Evolutionary conservation across 2,329 filamentous ascomycete genomes (phyloP).

Genomic region (Fusarium lateritium): DNA sequence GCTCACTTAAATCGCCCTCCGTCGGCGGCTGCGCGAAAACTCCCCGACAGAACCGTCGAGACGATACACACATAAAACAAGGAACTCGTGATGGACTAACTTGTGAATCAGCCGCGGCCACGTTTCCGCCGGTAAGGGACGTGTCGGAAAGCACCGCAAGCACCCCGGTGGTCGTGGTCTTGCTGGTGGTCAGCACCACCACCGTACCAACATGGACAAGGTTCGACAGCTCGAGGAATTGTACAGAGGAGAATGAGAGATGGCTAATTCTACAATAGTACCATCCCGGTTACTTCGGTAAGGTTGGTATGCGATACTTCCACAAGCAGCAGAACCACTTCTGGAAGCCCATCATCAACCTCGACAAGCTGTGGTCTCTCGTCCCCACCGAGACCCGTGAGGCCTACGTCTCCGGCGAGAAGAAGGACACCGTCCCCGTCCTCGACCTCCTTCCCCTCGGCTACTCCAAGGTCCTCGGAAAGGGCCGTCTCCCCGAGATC

Average conservation of each 20-base stretch:
- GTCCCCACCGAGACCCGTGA: slow-evolving; percentile 94
- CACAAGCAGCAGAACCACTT: slow-evolving; percentile 96
- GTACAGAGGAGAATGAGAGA: slow-evolving; percentile 30
- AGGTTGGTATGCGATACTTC: slow-evolving; percentile 96
- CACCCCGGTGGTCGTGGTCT: slow-evolving; percentile 85
- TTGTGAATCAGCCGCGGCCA: slow-evolving; percentile 83
- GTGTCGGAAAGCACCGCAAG: slow-evolving; percentile 99
- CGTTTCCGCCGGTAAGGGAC: slow-evolving; percentile 98
- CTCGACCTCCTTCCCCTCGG: slow-evolving; percentile 97
- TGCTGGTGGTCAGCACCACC: slow-evolving; percentile 98
- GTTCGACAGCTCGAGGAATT: slow-evolving; percentile 73
- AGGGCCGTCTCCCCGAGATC: slow-evolving; percentile 94
- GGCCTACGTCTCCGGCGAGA: slow-evolving; percentile 84
- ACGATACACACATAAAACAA: slow-evolving; percentile 14
- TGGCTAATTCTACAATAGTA: slow-evolving; percentile 70
- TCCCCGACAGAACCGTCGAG: slow-evolving; percentile 14
- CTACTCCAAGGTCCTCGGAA: slow-evolving; percentile 99
- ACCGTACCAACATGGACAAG: slow-evolving; percentile 76
- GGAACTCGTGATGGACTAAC: slow-evolving; percentile 46
- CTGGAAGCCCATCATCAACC: slow-evolving; percentile 99
- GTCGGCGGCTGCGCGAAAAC: slow-evolving; percentile 34
- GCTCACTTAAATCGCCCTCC: slow-evolving; percentile 40
- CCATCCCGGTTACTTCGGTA: slow-evolving; percentile 99
- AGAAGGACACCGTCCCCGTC: slow-evolving; percentile 94
- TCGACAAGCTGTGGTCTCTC: slow-evolving; percentile 99